Evolutionary conservation across 2,329 filamentous ascomycete genomes (phyloP).

Genomic region (Fusarium beomiforme): DNA sequence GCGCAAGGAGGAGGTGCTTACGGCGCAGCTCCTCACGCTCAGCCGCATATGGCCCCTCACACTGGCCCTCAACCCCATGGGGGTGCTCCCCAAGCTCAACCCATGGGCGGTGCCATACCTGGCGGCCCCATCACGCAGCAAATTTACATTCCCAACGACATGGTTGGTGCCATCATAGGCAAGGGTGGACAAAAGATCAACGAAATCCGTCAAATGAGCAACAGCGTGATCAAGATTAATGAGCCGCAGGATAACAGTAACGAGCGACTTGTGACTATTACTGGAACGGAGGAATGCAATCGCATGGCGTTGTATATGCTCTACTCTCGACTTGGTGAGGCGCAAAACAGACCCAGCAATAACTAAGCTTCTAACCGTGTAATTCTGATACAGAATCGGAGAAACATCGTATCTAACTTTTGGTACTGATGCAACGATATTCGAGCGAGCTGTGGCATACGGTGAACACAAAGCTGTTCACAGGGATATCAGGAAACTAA

Average conservation of each 20-base stretch:
- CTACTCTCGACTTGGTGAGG: slow-evolving; percentile 91
- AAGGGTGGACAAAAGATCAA: slow-evolving; percentile 99
- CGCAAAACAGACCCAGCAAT: slow-evolving; percentile 42
- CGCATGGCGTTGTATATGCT: slow-evolving; percentile 99
- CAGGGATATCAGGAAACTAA: slow-evolving; percentile 27
- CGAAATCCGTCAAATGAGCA: slow-evolving; percentile 95
- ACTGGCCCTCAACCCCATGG: slow-evolving; percentile 64
- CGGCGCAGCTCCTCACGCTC: slow-evolving; percentile 78
- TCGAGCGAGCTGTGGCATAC: slow-evolving; percentile 16
- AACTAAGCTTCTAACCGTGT: slow-evolving; percentile 44
- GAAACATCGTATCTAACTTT: slow-evolving; percentile 54
- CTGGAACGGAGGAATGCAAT: slow-evolving; percentile 97
- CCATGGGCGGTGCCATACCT: slow-evolving; percentile 72
- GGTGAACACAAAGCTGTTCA: slow-evolving; percentile 13
- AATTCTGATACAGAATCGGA: slow-evolving; percentile 52
- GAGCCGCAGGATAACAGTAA: slow-evolving; percentile 99
- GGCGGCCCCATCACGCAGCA: slow-evolving; percentile 86
- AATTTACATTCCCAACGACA: slow-evolving; percentile 99
- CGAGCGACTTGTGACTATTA: slow-evolving; percentile 96
- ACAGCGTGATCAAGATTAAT: slow-evolving; percentile 99
- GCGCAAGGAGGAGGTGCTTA: slow-evolving; percentile 76
- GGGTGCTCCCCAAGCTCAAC: slow-evolving; percentile 77
- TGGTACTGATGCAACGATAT: slow-evolving; percentile 22
- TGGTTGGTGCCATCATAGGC: slow-evolving; percentile 99
- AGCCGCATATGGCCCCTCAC: slow-evolving; percentile 75